These are phyloP conservation scores for Pseudonectria buxi DNA, from an alignment of 2,329 filamentous ascomycete genomes.

Conservation along the genomic window DNA sequence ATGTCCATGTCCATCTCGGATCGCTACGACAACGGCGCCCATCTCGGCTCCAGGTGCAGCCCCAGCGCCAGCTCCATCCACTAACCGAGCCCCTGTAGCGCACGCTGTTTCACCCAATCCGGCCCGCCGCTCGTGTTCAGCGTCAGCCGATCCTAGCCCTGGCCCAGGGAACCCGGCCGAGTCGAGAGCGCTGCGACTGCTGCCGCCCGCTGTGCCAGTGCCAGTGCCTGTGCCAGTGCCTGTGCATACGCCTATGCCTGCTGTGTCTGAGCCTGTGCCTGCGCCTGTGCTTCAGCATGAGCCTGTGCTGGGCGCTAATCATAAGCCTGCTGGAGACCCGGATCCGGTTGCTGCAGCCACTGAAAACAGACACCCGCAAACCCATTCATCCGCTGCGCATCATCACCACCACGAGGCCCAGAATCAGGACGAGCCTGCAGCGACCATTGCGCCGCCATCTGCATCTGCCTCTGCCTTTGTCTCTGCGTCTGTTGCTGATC, in stretches of 20 bases:
- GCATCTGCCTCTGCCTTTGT: slow-evolving; percentile 6
- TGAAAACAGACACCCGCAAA: slow-evolving; percentile 17
- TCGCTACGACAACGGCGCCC: slow-evolving; percentile 12
- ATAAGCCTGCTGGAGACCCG: slow-evolving; percentile 14
- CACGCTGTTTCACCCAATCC: slow-evolving; percentile 21
- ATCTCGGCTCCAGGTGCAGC: slow-evolving; percentile 11
- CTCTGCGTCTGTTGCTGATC: neutral
- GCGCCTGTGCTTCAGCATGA: slow-evolving; percentile 5
- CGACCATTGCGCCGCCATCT: slow-evolving; percentile 7
- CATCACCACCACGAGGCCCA: slow-evolving; percentile 13
- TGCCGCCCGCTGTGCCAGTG: slow-evolving; percentile 9
- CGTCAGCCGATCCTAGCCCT: slow-evolving; percentile 15
- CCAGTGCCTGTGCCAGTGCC: slow-evolving; percentile 11
- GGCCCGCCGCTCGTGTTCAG: slow-evolving; percentile 12
- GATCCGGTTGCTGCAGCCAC: slow-evolving; percentile 11
- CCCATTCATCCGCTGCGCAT: slow-evolving; percentile 8
- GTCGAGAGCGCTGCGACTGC: too few relatives aligned
- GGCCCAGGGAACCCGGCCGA: too few relatives aligned
- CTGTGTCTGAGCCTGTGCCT: slow-evolving; percentile 10
- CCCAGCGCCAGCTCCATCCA: slow-evolving; percentile 6
- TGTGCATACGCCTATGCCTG: slow-evolving; percentile 1
- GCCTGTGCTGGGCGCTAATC: slow-evolving; percentile 3
- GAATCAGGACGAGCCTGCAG: slow-evolving; percentile 16
- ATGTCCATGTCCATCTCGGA: too few relatives aligned
- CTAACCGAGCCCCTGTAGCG: too few relatives aligned